Conservation (phyloP, 2,329 filamentous ascomycete species). For the Macrophomina tecta region DNA sequence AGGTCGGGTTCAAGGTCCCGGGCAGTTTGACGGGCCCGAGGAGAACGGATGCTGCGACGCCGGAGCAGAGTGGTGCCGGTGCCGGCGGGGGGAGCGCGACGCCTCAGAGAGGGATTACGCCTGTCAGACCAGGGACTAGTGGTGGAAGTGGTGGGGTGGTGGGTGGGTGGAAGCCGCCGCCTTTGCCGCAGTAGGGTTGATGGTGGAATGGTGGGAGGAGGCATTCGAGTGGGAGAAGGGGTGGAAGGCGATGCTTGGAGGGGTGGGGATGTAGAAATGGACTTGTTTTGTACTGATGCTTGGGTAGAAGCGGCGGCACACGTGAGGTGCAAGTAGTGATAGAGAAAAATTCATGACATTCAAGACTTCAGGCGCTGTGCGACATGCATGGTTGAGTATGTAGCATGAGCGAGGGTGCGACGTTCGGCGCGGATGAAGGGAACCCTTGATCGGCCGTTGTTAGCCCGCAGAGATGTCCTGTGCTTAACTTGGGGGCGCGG, state of each 20-base stretch:
- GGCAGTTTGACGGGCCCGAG: background rate
- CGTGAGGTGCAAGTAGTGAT: background rate
- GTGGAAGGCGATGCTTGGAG: background rate
- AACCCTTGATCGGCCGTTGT: no score
- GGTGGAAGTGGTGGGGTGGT: background rate
- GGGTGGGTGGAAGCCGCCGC: background rate
- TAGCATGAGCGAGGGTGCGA: no score
- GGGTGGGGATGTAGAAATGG: background rate
- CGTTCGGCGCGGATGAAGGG: no score
- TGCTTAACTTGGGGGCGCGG: no score
- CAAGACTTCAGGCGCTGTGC: no score
- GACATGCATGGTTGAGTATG: no score
- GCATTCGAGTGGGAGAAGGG: background rate
- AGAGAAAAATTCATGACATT: background rate
- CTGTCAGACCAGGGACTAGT: slow-evolving; percentile 32
- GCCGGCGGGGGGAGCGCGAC: background rate
- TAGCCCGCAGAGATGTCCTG: no score
- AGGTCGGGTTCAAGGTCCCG: slow-evolving; percentile 55
- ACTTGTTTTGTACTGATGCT: background rate
- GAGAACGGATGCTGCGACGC: slow-evolving; percentile 35
- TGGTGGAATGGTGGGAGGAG: background rate
- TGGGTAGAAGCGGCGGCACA: background rate
- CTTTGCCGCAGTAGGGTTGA: background rate
- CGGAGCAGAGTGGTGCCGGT: background rate
- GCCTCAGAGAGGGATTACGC: slow-evolving; percentile 27